Evolutionary conservation across 306 rosid genomes (phyloP).

Genomic region (Rubus idaeus): DNA sequence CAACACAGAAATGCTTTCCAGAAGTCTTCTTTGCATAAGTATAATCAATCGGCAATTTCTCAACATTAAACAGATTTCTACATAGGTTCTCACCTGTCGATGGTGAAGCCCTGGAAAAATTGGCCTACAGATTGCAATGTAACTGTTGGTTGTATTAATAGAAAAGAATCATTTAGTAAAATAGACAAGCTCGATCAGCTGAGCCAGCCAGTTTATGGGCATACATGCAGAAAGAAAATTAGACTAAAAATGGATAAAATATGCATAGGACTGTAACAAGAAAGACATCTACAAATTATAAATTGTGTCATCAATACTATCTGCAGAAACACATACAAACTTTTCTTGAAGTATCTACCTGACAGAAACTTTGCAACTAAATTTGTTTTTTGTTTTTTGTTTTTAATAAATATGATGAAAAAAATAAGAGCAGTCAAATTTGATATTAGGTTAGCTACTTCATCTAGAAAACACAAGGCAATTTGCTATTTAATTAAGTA

Average conservation of each 20-base stretch:
- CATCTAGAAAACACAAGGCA: background rate
- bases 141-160: background rate
- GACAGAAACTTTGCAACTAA: background rate
- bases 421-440: background rate
- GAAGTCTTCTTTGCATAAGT: background rate
- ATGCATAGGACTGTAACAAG: background rate
- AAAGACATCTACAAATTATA: background rate
- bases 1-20: slow-evolving; percentile 1
- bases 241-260: background rate
- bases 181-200: background rate
- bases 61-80: background rate
- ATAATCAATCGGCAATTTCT: background rate
- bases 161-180: background rate
- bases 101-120: background rate
- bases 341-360: background rate
- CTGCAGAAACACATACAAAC: background rate
- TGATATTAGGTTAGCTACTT: background rate
- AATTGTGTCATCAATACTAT: background rate
- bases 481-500: background rate
- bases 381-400: background rate
- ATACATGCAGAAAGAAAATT: background rate
- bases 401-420: background rate
- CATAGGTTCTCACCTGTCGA: background rate
- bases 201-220: background rate
- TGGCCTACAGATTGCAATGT: background rate